Evolutionary conservation across 495 filamentous ascomycete species (phyloP).

Genomic region (Daldinia childiae): DNA sequence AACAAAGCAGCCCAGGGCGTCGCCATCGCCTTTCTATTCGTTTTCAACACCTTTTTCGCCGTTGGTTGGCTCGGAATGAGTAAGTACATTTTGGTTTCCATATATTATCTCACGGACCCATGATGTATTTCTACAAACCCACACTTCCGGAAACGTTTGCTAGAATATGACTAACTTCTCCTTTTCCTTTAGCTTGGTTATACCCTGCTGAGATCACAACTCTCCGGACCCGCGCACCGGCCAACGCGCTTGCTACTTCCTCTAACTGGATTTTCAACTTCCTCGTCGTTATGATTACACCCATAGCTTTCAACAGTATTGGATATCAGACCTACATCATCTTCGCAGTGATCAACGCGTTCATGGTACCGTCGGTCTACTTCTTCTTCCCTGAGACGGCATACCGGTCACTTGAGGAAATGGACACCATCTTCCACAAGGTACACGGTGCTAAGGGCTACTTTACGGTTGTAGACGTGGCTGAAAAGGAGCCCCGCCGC

Average conservation of each 20-base stretch:
- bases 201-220: constrained; percentile 81
- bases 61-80: constrained; percentile 82
- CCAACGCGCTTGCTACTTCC: constrained; percentile 76
- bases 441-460: constrained; percentile 55
- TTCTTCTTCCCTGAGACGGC: constrained; percentile 83
- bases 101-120: not conserved
- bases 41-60: constrained; percentile 82
- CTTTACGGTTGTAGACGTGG: constrained; percentile 69
- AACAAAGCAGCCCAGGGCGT: constrained; percentile 50
- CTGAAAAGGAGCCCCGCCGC: constrained; percentile 68
- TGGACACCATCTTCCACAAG: constrained; percentile 80
- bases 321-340: constrained; percentile 79
- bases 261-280: constrained; percentile 71
- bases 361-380: constrained; percentile 74
- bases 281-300: constrained; percentile 67
- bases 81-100: constrained; percentile 45
- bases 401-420: constrained; percentile 76
- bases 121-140: not conserved
- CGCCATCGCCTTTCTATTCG: constrained; percentile 69
- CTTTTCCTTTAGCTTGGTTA: constrained; percentile 53
- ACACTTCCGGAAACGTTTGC: not conserved
- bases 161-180: constrained; percentile 19
- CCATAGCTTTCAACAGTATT: constrained; percentile 73
- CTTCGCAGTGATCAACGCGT: constrained; percentile 79
- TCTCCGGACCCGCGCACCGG: constrained; percentile 74